A percentile compares a stretch with the other conserved stretches of the same genome.
phyloP scores from a whole-genome alignment of 1,284 basidiomycete genomes.

The Ceraceosorus guamensis region DNA sequence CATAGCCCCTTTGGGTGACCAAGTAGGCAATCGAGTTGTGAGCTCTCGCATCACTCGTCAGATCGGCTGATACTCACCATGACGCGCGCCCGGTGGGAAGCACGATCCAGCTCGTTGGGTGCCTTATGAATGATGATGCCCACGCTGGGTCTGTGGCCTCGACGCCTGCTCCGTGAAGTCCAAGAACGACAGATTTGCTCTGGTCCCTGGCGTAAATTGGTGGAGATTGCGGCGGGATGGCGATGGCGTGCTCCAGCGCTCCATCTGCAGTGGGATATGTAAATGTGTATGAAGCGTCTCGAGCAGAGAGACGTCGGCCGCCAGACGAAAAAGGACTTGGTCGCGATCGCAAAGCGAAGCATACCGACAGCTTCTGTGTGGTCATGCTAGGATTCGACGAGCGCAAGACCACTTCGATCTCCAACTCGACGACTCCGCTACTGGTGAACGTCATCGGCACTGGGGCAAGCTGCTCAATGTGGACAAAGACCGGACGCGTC shows the following conservation, averaged over 20 bases:
- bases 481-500: no score
- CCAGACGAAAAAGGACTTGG: no score
- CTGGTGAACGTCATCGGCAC: no score
- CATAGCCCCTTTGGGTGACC: constrained; percentile 59
- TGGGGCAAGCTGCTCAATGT: no score
- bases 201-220: constrained; percentile 8
- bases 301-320: no score
- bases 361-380: no score
- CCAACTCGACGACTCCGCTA: no score
- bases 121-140: constrained; percentile 57
- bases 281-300: no score
- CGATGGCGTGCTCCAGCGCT: constrained; percentile 10
- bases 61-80: not conserved
- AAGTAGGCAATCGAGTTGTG: not conserved
- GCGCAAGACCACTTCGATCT: no score
- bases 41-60: not conserved
- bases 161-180: constrained; percentile 74
- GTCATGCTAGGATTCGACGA: no score
- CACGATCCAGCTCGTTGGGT: constrained; percentile 62
- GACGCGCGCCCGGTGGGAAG: constrained; percentile 57
- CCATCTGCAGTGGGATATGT: not conserved
- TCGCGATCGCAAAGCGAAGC: no score
- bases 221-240: no score
- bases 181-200: constrained; percentile 58
- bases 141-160: constrained; percentile 51